These are phyloP conservation scores for Paramecium pentaurelia DNA, from an alignment of 73 alveolate genomes.

Conservation along the genomic window DNA sequence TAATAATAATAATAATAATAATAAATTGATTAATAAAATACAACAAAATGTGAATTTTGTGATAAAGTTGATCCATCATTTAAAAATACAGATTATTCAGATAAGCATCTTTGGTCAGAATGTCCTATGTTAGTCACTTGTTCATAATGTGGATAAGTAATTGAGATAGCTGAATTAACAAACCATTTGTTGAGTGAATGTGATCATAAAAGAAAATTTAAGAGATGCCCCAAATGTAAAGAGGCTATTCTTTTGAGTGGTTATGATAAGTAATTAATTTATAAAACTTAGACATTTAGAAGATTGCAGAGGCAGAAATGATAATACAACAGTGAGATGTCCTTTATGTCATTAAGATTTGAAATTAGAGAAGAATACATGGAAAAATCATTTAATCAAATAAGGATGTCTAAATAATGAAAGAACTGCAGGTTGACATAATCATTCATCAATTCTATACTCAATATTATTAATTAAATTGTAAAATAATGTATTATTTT, in stretches of 20 bases:
- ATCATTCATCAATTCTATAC: background rate
- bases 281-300: slow-evolving; percentile 29
- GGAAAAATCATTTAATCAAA: slow-evolving; percentile 88
- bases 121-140: slow-evolving; percentile 91
- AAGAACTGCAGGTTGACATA: slow-evolving; percentile 56
- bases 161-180: slow-evolving; percentile 83
- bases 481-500: no score
- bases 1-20: slow-evolving; percentile 51
- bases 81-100: slow-evolving; percentile 75
- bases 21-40: slow-evolving; percentile 47
- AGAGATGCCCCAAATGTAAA: slow-evolving; percentile 90
- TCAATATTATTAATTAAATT: background rate
- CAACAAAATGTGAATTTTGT: slow-evolving; percentile 83
- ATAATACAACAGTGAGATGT: slow-evolving; percentile 86
- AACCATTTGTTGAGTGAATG: slow-evolving; percentile 90
- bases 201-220: slow-evolving; percentile 73
- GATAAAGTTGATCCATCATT: slow-evolving; percentile 77
- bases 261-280: slow-evolving; percentile 78
- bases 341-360: slow-evolving; percentile 96
- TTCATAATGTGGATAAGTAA: slow-evolving; percentile 83
- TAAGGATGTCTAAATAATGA: slow-evolving; percentile 89
- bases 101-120: slow-evolving; percentile 88
- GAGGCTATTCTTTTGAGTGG: slow-evolving; percentile 88
- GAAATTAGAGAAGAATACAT: slow-evolving; percentile 84
- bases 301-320: slow-evolving; percentile 67